These are phyloP conservation scores for Phytophthora agathidicida DNA, from an alignment of 352 stramenopile species.

Conservation along the genomic window DNA sequence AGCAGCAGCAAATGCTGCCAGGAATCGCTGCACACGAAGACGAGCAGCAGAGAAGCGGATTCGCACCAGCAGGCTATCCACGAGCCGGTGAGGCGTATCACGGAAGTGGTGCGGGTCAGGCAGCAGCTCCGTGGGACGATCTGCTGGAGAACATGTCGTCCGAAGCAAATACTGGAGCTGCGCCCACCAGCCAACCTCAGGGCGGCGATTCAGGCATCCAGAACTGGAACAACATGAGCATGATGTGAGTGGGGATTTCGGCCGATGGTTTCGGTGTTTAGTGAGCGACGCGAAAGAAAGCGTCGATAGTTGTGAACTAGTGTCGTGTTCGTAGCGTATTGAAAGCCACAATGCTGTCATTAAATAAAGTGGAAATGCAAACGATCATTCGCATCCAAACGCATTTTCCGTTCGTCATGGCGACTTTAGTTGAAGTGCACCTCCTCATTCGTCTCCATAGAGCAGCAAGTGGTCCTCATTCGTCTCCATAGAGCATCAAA, in stretches of 20 bases:
- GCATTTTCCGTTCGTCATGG: conserved; percentile 19
- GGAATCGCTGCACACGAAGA: conserved; percentile 8
- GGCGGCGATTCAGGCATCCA: conserved; percentile 63
- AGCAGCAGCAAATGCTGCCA: conserved; percentile 28
- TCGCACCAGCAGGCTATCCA: conserved; percentile 19
- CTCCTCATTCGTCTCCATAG: background rate
- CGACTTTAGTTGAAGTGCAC: conserved; percentile 10
- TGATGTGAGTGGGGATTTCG: conserved; percentile 56
- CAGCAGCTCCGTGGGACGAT: conserved; percentile 65
- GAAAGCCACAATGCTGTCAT: conserved; percentile 29
- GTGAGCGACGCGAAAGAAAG: conserved; percentile 36
- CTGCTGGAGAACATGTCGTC: conserved; percentile 78
- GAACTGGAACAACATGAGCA: conserved; percentile 76
- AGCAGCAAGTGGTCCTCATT: too few relatives aligned
- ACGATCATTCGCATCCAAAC: background rate
- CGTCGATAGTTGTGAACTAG: conserved; percentile 26
- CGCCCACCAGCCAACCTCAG: conserved; percentile 30
- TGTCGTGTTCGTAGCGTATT: conserved; percentile 27
- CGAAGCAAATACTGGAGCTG: conserved; percentile 19
- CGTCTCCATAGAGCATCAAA: too few relatives aligned
- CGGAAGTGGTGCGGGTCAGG: conserved; percentile 12
- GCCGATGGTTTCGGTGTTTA: conserved; percentile 22
- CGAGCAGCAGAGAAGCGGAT: conserved; percentile 23
- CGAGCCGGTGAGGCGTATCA: conserved; percentile 26
- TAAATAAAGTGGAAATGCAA: conserved; percentile 25